Base-by-base conservation (phyloP, 148 eudicot genomes). In the Rhododendron ovatum region DNA sequence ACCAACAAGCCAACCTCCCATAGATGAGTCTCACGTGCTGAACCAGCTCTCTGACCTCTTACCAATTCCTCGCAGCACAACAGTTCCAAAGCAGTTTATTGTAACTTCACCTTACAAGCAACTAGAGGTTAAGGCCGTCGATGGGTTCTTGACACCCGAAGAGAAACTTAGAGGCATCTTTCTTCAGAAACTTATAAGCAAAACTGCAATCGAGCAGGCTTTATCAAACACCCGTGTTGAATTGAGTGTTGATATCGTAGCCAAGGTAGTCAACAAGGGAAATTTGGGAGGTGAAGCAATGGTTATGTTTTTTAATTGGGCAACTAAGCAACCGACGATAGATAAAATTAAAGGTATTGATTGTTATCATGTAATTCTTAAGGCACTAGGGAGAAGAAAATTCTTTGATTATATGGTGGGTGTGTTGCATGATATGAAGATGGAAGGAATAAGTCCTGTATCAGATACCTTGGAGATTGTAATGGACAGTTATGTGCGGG, bases 91-190 rank as follows among this genome's bases (percentile, higher is more conserved):
- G 33, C 28, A 80, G 0, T 83, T 69, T 30, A 11, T 81, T 48
- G 63, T 81, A 10, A 75, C 20, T 79, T n/a, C 82, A 80, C 80
- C 90, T 5, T 80, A 84, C 28, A 71, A 43, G 14, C 84, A 79
- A 71, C 63, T 82, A 65, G 67, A 78, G 69, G 71, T 71, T 83
- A 86, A 86, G 87, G 88, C 86, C 71, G 88, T 82, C 1, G 96
- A 97, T 83, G 91, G 87, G 28, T 91, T 94, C 84, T 87, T 93
- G 47, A 85, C 90, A 5, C 84, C 94, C 4, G 98, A 94, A 75
- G 99, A 95, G 83, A 97, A 93, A 76, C 86, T 97, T 57, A 88
- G 96, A 75, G 99, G 99, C 10, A 89, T 93, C n/a, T 95, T 97
- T 84, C 82, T 97, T n/a, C 98, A 93, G 82, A 97, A 95, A 78